Percentiles rank a stretch among this genome's conserved stretches.
Conservation (phyloP, 2,329 filamentous ascomycete genomes). For the Cladosporium colombiae region DNA sequence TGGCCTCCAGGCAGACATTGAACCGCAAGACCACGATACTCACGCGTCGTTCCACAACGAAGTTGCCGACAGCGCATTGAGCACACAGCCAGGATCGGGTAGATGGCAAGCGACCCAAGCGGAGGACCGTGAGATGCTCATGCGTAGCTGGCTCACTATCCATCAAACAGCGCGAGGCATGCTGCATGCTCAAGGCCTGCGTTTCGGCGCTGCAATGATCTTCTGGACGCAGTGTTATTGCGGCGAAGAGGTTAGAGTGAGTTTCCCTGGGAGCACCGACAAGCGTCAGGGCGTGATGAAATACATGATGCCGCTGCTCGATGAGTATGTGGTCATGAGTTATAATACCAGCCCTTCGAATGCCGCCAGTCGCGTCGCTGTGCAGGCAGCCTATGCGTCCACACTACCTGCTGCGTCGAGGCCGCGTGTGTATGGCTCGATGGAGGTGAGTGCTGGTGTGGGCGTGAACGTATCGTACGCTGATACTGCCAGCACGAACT, state of each 20-base stretch:
- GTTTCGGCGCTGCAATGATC: slow-evolving; percentile 22
- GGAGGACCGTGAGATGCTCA: slow-evolving; percentile 17
- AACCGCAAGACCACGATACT: slow-evolving; percentile 15
- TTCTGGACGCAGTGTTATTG: slow-evolving; percentile 22
- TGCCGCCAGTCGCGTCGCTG: slow-evolving; percentile 8
- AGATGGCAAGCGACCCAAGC: background rate
- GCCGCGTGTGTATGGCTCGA: background rate
- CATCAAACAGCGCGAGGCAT: slow-evolving; percentile 12
- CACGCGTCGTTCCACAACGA: slow-evolving; percentile 20
- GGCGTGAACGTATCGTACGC: background rate
- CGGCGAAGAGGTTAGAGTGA: slow-evolving; percentile 14
- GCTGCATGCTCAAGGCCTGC: slow-evolving; percentile 18
- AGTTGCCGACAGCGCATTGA: slow-evolving; percentile 18
- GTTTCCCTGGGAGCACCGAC: background rate
- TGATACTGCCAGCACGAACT: background rate
- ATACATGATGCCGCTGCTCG: slow-evolving; percentile 23
- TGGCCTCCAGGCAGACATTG: slow-evolving; percentile 22
- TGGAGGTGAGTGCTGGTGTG: background rate
- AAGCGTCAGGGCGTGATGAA: slow-evolving; percentile 21
- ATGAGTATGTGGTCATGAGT: slow-evolving; percentile 26
- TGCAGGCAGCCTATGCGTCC: slow-evolving; percentile 22
- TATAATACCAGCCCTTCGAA: slow-evolving; percentile 19
- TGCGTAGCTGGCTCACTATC: slow-evolving; percentile 21
- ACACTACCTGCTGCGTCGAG: background rate
- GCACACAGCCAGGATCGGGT: background rate